phyloP scores from a whole-genome alignment of 345 rosid genomes.

The Boechera stricta region DNA sequence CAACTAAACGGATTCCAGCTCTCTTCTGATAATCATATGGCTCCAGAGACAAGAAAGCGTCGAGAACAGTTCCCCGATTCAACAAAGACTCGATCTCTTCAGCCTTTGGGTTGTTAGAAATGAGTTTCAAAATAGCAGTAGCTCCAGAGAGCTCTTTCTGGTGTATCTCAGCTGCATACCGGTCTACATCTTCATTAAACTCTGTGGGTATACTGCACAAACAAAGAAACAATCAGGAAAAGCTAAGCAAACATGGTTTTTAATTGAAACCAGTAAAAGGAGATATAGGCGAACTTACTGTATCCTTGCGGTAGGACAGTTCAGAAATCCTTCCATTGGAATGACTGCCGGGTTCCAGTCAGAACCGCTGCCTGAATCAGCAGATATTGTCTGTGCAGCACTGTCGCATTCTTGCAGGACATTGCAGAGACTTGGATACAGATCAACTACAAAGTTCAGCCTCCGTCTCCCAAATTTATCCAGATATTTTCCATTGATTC shows the following conservation, averaged over 20 bases:
- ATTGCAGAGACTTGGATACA: constrained; percentile 52
- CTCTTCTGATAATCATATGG: constrained; percentile 73
- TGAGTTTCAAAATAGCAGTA: constrained; percentile 53
- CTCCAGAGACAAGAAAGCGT: constrained; percentile 67
- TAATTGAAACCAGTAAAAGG: constrained; percentile 7
- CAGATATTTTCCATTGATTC: constrained; percentile 53
- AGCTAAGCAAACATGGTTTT: constrained; percentile 16
- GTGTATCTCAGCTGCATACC: constrained; percentile 63
- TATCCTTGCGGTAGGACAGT: constrained; percentile 64
- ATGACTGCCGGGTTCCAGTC: constrained; percentile 66
- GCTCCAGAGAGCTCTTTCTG: constrained; percentile 64
- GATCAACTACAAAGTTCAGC: constrained; percentile 70
- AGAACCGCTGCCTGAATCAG: constrained; percentile 66
- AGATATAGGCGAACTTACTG: constrained; percentile 58
- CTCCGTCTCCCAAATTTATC: constrained; percentile 69
- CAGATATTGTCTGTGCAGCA: constrained; percentile 47
- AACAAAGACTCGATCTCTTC: constrained; percentile 58
- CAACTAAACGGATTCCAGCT: constrained; percentile 80
- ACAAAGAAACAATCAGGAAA: constrained; percentile 21
- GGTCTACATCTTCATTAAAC: constrained; percentile 51
- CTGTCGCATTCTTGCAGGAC: constrained; percentile 72
- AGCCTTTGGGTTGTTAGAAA: constrained; percentile 53
- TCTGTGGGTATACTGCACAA: constrained; percentile 64
- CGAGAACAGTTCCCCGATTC: constrained; percentile 57
- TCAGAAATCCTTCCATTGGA: constrained; percentile 44